These are phyloP conservation scores for Chaetothyriales sp. DNA, from an alignment of 2,329 filamentous ascomycete genomes.

Conservation along the genomic window DNA sequence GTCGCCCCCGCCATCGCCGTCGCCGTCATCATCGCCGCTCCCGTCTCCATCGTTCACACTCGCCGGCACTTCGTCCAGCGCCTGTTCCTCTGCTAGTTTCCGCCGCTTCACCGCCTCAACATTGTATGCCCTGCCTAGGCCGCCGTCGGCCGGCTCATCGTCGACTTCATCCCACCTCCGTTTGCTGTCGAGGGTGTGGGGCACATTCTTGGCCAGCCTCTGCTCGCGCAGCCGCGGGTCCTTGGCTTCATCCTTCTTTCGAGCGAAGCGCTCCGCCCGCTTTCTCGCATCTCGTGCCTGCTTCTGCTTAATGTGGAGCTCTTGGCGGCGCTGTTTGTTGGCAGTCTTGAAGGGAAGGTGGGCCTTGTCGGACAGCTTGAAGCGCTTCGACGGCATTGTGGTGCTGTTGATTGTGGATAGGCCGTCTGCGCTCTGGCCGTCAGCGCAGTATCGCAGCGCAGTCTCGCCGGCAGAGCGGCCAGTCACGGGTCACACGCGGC, in stretches of 20 bases:
- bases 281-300: constrained; percentile 59
- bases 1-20: constrained; percentile 24
- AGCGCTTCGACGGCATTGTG: constrained; percentile 32
- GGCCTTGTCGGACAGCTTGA: constrained; percentile 22
- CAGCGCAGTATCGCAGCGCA: too few species aligned
- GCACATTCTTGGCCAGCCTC: constrained; percentile 63
- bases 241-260: constrained; percentile 74
- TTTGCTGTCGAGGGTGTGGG: constrained; percentile 72
- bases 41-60: constrained; percentile 24
- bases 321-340: constrained; percentile 70
- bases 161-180: constrained; percentile 76
- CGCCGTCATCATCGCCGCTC: constrained; percentile 54
- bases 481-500: too few species aligned
- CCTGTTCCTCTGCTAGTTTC: constrained; percentile 33
- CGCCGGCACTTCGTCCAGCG: constrained; percentile 27
- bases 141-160: constrained; percentile 32
- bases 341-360: constrained; percentile 39
- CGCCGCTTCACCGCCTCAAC: constrained; percentile 36
- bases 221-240: constrained; percentile 62
- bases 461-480: too few species aligned
- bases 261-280: constrained; percentile 60
- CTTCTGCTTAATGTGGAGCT: constrained; percentile 69
- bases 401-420: not conserved
- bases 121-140: constrained; percentile 34
- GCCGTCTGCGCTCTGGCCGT: too few species aligned